Evolutionary conservation across 108 stramenopile genomes (phyloP).

Genomic region (Schizochytrium sp.): DNA sequence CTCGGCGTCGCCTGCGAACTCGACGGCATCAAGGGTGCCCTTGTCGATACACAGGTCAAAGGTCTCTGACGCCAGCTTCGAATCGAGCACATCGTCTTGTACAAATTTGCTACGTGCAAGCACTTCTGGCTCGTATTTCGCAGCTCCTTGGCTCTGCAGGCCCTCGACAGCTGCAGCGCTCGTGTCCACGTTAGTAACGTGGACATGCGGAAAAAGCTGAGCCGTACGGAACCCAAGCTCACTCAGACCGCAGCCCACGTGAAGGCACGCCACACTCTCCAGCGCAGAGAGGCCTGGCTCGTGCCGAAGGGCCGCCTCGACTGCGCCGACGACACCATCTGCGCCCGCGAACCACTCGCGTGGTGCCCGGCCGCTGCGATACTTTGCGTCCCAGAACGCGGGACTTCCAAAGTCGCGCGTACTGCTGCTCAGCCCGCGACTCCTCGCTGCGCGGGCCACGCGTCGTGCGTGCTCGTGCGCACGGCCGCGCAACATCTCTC

Average conservation of each 20-base stretch:
- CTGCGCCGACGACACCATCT: neutral
- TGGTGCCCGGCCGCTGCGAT: neutral
- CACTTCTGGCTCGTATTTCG: neutral
- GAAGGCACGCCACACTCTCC: neutral
- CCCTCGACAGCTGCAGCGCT: neutral
- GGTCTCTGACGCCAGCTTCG: neutral
- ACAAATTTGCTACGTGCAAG: neutral
- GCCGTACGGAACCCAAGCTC: neutral
- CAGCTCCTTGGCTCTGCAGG: neutral
- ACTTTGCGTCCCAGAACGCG: neutral
- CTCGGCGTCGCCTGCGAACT: neutral
- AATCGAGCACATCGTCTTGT: neutral
- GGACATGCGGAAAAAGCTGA: neutral
- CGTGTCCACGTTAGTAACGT: neutral
- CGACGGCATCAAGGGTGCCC: neutral
- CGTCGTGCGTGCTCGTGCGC: no score
- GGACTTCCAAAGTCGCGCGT: neutral
- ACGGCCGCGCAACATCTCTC: no score
- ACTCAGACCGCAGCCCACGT: neutral
- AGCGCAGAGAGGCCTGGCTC: neutral
- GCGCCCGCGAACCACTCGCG: neutral
- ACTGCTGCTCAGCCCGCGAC: neutral
- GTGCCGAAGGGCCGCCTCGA: neutral
- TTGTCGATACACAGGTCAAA: neutral
- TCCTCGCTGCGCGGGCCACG: neutral